Evolutionary conservation across 129 eudicot genomes (phyloP).

Genomic region (Glebionis coronaria): DNA sequence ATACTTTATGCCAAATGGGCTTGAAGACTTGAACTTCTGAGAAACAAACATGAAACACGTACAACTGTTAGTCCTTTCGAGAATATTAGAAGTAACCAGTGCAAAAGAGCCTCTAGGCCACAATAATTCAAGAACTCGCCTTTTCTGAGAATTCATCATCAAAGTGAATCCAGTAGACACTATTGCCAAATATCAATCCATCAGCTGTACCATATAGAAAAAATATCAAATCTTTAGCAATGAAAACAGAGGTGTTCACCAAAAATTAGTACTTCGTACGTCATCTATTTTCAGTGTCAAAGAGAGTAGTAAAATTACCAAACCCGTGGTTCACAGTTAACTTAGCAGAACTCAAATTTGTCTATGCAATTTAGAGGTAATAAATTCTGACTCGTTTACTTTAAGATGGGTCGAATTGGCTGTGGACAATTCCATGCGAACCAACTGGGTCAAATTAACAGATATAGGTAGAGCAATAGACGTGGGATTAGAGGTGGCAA

Average conservation of each 20-base stretch:
- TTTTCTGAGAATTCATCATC: constrained; percentile 84
- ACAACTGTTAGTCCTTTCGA: constrained; percentile 10
- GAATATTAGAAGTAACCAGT: background rate
- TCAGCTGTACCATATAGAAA: constrained; percentile 59
- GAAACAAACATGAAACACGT: constrained; percentile 12
- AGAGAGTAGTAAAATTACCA: background rate
- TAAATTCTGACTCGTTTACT: background rate
- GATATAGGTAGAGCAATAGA: background rate
- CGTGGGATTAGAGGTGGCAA: too few relatives aligned
- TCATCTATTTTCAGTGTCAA: constrained; percentile 1
- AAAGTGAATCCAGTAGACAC: constrained; percentile 92
- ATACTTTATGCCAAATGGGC: constrained; percentile 90
- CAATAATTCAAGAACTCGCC: constrained; percentile 33
- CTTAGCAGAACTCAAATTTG: background rate
- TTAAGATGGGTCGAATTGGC: background rate
- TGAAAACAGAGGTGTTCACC: background rate
- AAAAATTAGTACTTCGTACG: background rate
- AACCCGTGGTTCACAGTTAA: background rate
- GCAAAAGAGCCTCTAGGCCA: constrained; percentile 6
- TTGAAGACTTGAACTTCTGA: constrained; percentile 87
- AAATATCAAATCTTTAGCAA: constrained; percentile 8
- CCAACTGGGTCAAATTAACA: background rate
- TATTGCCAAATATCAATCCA: constrained; percentile 80
- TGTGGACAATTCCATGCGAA: background rate
- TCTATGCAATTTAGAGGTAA: background rate